phyloP scores from a whole-genome alignment of 306 rosid genomes.

The Fragaria vesca region DNA sequence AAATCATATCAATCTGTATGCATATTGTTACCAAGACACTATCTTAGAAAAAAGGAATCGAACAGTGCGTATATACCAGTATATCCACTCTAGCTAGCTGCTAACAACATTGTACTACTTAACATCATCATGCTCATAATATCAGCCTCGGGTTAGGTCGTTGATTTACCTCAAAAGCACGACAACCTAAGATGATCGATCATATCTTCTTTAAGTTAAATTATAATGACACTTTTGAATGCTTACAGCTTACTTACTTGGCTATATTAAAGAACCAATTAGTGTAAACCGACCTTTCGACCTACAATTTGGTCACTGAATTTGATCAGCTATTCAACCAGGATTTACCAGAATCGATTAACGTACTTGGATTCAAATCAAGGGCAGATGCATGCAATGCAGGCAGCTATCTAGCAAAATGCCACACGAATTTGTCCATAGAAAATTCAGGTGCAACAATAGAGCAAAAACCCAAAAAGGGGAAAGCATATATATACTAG shows the following conservation, averaged over 20 bases:
- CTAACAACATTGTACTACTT: not conserved
- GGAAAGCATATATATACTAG: not conserved
- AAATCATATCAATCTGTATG: not conserved
- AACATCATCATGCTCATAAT: not conserved
- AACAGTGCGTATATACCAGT: not conserved
- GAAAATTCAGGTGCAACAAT: not conserved
- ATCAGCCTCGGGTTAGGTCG: not conserved
- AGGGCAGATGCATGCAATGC: not conserved
- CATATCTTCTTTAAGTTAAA: not conserved
- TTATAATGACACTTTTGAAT: not conserved
- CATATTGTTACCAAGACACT: not conserved
- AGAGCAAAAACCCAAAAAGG: not conserved
- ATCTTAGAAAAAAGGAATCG: not conserved
- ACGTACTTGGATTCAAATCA: not conserved
- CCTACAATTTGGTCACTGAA: not conserved
- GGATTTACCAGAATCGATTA: not conserved
- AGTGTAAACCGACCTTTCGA: not conserved
- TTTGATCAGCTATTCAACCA: not conserved
- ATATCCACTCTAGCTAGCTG: not conserved
- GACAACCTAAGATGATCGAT: not conserved
- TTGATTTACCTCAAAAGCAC: not conserved
- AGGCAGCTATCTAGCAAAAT: not conserved
- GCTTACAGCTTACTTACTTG: not conserved
- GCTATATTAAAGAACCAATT: not conserved
- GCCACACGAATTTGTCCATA: not conserved